These are phyloP conservation scores for Talaromyces thailandensis DNA, from an alignment of 495 filamentous ascomycete genomes.

Conservation along the genomic window DNA sequence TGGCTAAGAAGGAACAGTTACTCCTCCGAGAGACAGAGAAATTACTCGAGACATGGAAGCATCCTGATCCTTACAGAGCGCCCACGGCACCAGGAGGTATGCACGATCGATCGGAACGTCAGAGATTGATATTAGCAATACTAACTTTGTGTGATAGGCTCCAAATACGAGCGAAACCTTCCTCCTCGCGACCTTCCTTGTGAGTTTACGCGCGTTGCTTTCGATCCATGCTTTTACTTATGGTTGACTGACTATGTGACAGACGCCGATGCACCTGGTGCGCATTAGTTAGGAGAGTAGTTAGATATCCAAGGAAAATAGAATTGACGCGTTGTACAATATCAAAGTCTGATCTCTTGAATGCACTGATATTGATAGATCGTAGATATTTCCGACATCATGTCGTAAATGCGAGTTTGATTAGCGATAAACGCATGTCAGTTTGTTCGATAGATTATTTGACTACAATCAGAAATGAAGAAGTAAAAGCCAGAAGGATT, in stretches of 20 bases:
- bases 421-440: neutral
- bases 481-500: neutral
- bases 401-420: neutral
- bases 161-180: conserved; percentile 93
- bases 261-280: conserved; percentile 12
- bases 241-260: neutral
- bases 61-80: conserved; percentile 83
- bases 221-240: neutral
- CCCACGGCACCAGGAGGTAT: conserved; percentile 92
- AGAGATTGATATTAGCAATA: neutral
- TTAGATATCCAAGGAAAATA: neutral
- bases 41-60: conserved; percentile 87
- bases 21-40: conserved; percentile 81
- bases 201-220: conserved; percentile 41
- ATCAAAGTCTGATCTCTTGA: neutral
- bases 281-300: conserved; percentile 6
- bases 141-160: conserved; percentile 44
- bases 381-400: neutral
- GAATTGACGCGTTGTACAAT: neutral
- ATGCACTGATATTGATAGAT: neutral
- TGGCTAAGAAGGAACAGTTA: conserved; percentile 39
- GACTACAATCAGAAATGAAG: neutral
- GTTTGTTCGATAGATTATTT: neutral
- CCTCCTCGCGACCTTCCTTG: conserved; percentile 69
- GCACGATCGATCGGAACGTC: conserved; percentile 14